These are phyloP conservation scores for Trypanosoma mega DNA, from an alignment of 208 protist genomes.

Conservation along the genomic window DNA sequence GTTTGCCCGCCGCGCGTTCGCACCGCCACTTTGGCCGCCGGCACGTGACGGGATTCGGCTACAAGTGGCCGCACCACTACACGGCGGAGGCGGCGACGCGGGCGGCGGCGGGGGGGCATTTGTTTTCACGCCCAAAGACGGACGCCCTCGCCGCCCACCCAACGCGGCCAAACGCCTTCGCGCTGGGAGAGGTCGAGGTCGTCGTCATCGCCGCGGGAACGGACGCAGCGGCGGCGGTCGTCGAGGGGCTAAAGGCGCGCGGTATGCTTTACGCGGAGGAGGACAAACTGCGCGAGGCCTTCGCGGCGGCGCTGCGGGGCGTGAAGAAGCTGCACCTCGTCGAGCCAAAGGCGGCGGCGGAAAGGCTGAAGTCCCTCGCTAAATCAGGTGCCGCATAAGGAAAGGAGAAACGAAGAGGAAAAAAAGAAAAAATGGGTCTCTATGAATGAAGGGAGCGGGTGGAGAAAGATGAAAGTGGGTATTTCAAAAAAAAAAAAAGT, in stretches of 20 bases:
- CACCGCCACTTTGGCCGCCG: conserved; percentile 77
- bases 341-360: conserved; percentile 26
- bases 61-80: conserved; percentile 73
- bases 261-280: conserved; percentile 73
- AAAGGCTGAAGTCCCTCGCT: conserved; percentile 41
- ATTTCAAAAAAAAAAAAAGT: no score
- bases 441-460: background rate
- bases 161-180: conserved; percentile 52
- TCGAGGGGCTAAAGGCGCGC: conserved; percentile 41
- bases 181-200: conserved; percentile 48
- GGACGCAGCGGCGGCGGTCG: conserved; percentile 45
- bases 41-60: conserved; percentile 77
- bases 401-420: conserved; percentile 9
- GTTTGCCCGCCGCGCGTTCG: conserved; percentile 54
- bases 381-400: conserved; percentile 16
- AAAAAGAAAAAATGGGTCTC: background rate
- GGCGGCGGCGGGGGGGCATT: conserved; percentile 70
- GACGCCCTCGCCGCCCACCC: conserved; percentile 43
- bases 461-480: no score
- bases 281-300: conserved; percentile 24
- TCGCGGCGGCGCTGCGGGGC: conserved; percentile 41
- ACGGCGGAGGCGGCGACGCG: conserved; percentile 54
- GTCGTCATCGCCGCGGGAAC: conserved; percentile 58
- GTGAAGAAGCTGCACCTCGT: conserved; percentile 63
- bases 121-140: conserved; percentile 62